phyloP scores from a whole-genome alignment of 2,329 filamentous ascomycete species.

The Ploettnerulaceae sp. region DNA sequence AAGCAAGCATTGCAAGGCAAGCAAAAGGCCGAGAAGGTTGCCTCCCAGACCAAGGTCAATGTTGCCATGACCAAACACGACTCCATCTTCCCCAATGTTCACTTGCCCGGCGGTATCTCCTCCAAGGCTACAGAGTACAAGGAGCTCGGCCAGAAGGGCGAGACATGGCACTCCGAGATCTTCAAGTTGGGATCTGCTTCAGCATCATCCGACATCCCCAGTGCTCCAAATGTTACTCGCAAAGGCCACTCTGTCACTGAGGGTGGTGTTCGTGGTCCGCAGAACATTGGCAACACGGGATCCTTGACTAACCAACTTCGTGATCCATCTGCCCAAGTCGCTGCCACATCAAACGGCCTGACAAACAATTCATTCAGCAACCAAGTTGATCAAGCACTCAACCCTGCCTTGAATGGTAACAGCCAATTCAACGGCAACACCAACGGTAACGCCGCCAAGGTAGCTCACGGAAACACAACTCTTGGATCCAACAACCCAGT shows the following conservation, averaged over 20 bases:
- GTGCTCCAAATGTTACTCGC: constrained; percentile 47
- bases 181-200: constrained; percentile 80
- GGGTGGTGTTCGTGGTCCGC: constrained; percentile 26
- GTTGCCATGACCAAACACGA: constrained; percentile 82
- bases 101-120: constrained; percentile 81
- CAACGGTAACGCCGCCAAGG: constrained; percentile 11
- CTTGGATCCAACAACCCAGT: constrained; percentile 27
- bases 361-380: constrained; percentile 26
- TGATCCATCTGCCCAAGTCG: constrained; percentile 14
- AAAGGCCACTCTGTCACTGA: constrained; percentile 39
- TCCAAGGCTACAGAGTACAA: constrained; percentile 93
- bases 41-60: constrained; percentile 72
- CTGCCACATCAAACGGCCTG: constrained; percentile 23
- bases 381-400: constrained; percentile 30
- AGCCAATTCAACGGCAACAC: background rate
- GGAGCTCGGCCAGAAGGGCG: constrained; percentile 79
- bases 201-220: constrained; percentile 67
- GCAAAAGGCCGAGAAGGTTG: constrained; percentile 65
- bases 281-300: constrained; percentile 25
- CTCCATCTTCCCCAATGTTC: constrained; percentile 85
- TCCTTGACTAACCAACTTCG: constrained; percentile 17
- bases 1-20: constrained; percentile 70
- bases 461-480: constrained; percentile 16
- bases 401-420: constrained; percentile 9
- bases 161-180: constrained; percentile 90